A percentile compares a stretch with the other conserved stretches of the same genome.
Conservation (phyloP, 371 early-diverging fungal genomes). For the Rhizopus microsporus region DNA sequence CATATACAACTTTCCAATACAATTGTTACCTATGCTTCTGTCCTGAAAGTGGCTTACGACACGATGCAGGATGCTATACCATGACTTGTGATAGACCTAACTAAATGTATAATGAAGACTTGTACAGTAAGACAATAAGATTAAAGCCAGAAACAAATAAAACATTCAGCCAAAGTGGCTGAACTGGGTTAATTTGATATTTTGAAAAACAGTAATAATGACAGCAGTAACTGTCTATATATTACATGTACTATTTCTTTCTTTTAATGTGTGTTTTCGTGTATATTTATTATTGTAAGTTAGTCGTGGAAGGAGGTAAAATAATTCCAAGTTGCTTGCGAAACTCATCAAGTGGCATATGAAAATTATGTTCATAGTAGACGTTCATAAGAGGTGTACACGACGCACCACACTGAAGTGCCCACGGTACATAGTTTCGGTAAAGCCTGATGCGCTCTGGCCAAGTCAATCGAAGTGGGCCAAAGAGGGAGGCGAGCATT, state of each 20-base stretch:
- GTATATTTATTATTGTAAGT: neutral
- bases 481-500: conserved; percentile 76
- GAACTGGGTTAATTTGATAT: too few relatives aligned
- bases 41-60: neutral
- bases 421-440: conserved; percentile 87
- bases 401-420: conserved; percentile 78
- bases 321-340: conserved; percentile 66
- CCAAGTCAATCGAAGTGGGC: conserved; percentile 70
- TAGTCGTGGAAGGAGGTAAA: conserved; percentile 29
- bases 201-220: neutral
- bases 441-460: conserved; percentile 69
- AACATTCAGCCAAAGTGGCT: too few relatives aligned
- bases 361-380: conserved; percentile 83
- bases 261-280: neutral
- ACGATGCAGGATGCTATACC: neutral
- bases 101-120: too few relatives aligned
- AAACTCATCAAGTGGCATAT: conserved; percentile 70
- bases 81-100: neutral
- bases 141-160: too few relatives aligned
- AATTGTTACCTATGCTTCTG: neutral
- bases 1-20: neutral
- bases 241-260: too few relatives aligned
- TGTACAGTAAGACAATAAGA: too few relatives aligned
- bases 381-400: conserved; percentile 82
- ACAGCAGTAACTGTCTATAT: too few relatives aligned